These are phyloP conservation scores for Tolypocladium ovalisporum DNA, from an alignment of 2,329 filamentous ascomycete species.

Conservation along the genomic window DNA sequence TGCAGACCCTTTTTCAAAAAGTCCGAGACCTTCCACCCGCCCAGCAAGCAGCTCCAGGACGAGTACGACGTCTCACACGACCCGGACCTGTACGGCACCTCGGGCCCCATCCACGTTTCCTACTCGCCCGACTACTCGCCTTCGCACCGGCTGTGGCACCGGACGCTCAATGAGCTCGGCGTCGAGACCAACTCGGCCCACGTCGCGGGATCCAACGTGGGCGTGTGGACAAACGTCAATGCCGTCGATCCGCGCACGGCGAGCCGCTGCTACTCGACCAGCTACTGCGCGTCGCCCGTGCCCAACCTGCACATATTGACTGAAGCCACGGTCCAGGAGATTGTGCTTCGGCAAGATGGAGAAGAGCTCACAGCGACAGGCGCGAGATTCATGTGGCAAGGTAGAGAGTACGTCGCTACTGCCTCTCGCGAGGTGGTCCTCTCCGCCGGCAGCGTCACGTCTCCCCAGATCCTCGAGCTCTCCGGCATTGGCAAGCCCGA, in stretches of 20 bases:
- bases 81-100: slow-evolving; percentile 26
- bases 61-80: slow-evolving; percentile 28
- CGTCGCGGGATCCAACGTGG: slow-evolving; percentile 36
- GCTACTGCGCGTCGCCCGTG: slow-evolving; percentile 29
- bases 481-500: slow-evolving; percentile 43
- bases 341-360: slow-evolving; percentile 14
- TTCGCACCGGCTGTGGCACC: slow-evolving; percentile 36
- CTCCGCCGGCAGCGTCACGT: slow-evolving; percentile 45
- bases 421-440: slow-evolving; percentile 44
- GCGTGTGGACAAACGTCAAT: slow-evolving; percentile 37
- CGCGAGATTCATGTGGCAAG: slow-evolving; percentile 23
- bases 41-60: slow-evolving; percentile 18
- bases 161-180: slow-evolving; percentile 32
- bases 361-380: slow-evolving; percentile 16
- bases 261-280: slow-evolving; percentile 36
- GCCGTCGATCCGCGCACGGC: slow-evolving; percentile 34
- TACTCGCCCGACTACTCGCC: slow-evolving; percentile 28
- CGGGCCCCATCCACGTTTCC: slow-evolving; percentile 37
- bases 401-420: slow-evolving; percentile 22
- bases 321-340: slow-evolving; percentile 14
- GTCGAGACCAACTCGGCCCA: slow-evolving; percentile 29
- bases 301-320: slow-evolving; percentile 29
- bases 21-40: slow-evolving; percentile 34
- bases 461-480: slow-evolving; percentile 48
- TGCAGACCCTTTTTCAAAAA: slow-evolving; percentile 38